Percentiles rank a stretch among this genome's conserved stretches.
phyloP scores from a whole-genome alignment of 2,329 filamentous ascomycete genomes.

The Arthrobotrys pseudoclavata region DNA sequence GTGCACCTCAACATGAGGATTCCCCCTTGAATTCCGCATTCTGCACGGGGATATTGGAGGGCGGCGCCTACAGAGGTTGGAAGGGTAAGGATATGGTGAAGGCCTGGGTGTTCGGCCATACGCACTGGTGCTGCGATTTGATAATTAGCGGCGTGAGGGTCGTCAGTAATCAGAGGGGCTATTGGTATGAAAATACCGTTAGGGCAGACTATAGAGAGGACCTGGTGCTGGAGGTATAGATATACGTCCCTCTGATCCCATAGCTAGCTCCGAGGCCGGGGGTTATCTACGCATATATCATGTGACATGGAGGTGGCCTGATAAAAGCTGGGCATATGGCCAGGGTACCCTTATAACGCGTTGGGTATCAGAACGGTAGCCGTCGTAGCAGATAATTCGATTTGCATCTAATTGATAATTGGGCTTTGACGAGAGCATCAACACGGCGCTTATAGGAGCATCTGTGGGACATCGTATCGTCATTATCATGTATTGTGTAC shows the following conservation, averaged over 20 bases:
- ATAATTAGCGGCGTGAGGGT: constrained; percentile 45
- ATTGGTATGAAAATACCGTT: constrained; percentile 56
- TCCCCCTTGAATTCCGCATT: constrained; percentile 71
- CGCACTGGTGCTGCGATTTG: constrained; percentile 68
- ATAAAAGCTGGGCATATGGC: neutral
- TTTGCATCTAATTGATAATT: constrained; percentile 24
- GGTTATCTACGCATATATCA: neutral
- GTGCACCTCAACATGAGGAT: constrained; percentile 69
- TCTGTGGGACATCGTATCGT: constrained; percentile 26
- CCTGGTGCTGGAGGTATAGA: constrained; percentile 47
- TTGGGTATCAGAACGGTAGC: neutral
- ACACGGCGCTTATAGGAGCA: constrained; percentile 16
- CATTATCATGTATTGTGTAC: constrained; percentile 33
- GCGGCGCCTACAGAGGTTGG: constrained; percentile 63
- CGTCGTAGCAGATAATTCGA: constrained; percentile 16
- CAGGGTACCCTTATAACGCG: constrained; percentile 5
- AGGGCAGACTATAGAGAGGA: constrained; percentile 55
- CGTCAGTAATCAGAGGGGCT: constrained; percentile 58
- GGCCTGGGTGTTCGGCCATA: constrained; percentile 70
- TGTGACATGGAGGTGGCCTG: neutral
- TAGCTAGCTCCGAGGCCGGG: neutral
- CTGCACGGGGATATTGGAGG: constrained; percentile 69
- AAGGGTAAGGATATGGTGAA: constrained; percentile 64
- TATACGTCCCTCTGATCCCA: neutral
- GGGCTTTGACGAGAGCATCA: neutral